Conservation (phyloP, 2,329 filamentous ascomycete species). For the Cytospora mali region DNA sequence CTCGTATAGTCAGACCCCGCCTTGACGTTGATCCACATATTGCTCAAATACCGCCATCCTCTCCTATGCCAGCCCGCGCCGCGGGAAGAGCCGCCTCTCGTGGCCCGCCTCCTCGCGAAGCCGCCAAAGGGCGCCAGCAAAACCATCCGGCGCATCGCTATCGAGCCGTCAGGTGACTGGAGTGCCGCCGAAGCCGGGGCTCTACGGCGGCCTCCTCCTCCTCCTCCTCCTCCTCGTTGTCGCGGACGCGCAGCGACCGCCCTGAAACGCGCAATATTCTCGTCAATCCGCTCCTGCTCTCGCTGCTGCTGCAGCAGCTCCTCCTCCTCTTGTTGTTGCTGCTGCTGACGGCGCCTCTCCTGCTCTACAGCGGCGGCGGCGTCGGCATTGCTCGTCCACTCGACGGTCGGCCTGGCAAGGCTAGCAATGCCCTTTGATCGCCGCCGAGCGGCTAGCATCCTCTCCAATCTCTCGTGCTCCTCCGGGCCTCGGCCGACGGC, state of each 20-base stretch:
- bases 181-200: not conserved
- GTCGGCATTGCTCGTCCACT: not conserved
- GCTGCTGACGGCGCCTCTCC: not conserved
- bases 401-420: too few species aligned
- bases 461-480: not conserved
- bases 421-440: not conserved
- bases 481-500: not conserved
- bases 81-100: not conserved
- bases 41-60: not conserved
- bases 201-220: not conserved
- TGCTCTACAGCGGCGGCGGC: not conserved
- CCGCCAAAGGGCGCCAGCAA: slow-evolving; percentile 12
- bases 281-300: not conserved
- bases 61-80: not conserved
- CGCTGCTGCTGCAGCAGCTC: not conserved
- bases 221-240: too few species aligned
- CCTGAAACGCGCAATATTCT: not conserved
- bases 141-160: not conserved
- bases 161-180: not conserved
- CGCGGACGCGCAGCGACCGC: not conserved
- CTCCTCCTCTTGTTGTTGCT: not conserved
- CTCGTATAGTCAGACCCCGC: not conserved
- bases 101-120: not conserved
- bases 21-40: slow-evolving; percentile 5
- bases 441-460: not conserved